Evolutionary conservation across 495 filamentous ascomycete species (phyloP), one percentile per base, ranked within the genome.

Genomic region (Lasiosphaeriaceae sp.): DNA sequence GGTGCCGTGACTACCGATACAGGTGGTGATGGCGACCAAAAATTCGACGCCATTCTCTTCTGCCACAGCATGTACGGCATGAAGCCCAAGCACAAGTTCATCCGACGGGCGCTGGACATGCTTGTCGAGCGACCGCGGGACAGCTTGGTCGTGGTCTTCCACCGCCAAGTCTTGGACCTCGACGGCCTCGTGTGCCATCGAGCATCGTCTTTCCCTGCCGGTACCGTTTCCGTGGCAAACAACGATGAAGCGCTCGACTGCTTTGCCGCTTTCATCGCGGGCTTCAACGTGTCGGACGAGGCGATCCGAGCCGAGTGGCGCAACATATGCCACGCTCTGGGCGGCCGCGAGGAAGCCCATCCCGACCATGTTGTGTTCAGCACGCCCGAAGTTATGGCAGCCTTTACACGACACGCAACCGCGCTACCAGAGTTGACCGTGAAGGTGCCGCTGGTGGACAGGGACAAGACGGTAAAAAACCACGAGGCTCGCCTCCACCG

Each of bases 61-160:
- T 85, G 81, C 65, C 83, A 86, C 69, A 83, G 83, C 71, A 80
- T 85, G 77, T 83, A 87, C 60, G 79, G 80, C 66, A 79, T 86
- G 79, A 74, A 77, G 11, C 74, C 74, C 31, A 79, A 80, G 64
- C 61, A 52, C 45, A 70, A 23, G 53, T 75, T 76, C 61, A 77
- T 86, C 59, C 63, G 79, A 65, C 61, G 53, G 31, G 76, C 80
- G 44, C 71, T 85, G 47, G 59, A 72, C 50, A 73, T 84, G 77
- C 78, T 86, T 54, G 67, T 67, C 64, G 62, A 76, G 60, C 64
- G 43, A 55, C 60, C 71, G 68, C 60, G 71, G 68, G 71, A 64
- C 44, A 78, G 74, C 57, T 68, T 83, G 56, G 76, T 83, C 29
- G 73, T 75, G 35, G 73, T 84, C 62, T 82, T 85, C 61, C 81